phyloP scores from a whole-genome alignment of 208 protist genomes.

The Leptomonas pyrrhocoris region DNA sequence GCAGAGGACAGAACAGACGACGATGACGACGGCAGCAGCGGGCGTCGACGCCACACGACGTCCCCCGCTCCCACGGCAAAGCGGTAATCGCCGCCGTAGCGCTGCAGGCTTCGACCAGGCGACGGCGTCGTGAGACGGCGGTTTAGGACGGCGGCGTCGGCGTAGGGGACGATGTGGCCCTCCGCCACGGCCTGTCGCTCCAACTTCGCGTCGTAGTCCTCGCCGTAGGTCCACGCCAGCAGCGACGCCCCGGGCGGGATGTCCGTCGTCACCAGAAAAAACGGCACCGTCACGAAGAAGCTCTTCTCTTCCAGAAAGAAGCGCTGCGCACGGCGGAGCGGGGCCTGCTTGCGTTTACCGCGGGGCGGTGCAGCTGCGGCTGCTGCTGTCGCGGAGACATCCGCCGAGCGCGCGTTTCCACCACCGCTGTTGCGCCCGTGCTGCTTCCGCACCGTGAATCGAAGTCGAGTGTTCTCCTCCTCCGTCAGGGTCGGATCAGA shows the following conservation, averaged over 20 bases:
- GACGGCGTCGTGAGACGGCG: slow-evolving; percentile 12
- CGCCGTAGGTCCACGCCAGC: slow-evolving; percentile 89
- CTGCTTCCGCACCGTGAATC: background rate
- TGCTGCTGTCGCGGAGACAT: background rate
- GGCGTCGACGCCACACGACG: slow-evolving; percentile 78
- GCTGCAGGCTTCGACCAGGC: slow-evolving; percentile 38
- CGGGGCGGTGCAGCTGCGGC: background rate
- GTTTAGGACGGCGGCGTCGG: slow-evolving; percentile 69
- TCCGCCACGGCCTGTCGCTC: slow-evolving; percentile 76
- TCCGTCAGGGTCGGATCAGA: slow-evolving; percentile 7
- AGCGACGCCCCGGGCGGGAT: slow-evolving; percentile 64
- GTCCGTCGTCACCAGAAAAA: slow-evolving; percentile 82
- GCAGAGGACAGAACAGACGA: background rate
- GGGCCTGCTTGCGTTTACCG: slow-evolving; percentile 17
- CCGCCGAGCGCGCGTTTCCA: background rate
- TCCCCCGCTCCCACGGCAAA: slow-evolving; percentile 68
- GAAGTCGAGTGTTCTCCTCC: background rate
- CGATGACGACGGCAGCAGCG: background rate
- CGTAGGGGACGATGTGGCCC: slow-evolving; percentile 67
- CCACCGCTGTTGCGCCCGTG: background rate
- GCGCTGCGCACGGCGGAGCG: slow-evolving; percentile 21
- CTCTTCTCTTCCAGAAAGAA: slow-evolving; percentile 67
- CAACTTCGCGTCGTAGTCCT: slow-evolving; percentile 86
- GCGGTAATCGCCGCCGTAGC: slow-evolving; percentile 83
- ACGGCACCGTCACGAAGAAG: slow-evolving; percentile 76